Conservation (phyloP, 805 yeast genomes). For the Yarrowia sp. region DNA sequence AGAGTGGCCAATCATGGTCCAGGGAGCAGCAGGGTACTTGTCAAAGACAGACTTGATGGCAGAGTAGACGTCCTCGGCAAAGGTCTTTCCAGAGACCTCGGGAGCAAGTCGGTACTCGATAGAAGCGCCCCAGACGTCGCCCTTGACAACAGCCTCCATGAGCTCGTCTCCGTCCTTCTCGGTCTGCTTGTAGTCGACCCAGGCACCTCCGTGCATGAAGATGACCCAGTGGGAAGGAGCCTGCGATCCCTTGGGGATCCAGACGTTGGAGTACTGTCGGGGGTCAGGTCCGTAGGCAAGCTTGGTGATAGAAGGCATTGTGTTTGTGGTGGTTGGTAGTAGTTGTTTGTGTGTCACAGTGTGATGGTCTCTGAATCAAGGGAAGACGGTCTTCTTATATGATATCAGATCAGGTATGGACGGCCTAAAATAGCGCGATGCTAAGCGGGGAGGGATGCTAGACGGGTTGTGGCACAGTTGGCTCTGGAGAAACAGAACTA, state of each 20-base stretch:
- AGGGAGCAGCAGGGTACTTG: slow-evolving; percentile 45
- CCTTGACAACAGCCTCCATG: slow-evolving; percentile 45
- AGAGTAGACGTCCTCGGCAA: slow-evolving; percentile 60
- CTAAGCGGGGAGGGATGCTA: slow-evolving; percentile 8
- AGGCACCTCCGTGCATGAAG: slow-evolving; percentile 87
- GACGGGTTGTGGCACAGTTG: neutral
- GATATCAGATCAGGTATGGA: slow-evolving; percentile 7
- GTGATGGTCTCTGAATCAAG: neutral
- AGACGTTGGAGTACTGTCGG: slow-evolving; percentile 11
- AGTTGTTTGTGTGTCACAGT: neutral
- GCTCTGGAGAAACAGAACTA: neutral
- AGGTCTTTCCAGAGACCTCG: slow-evolving; percentile 64
- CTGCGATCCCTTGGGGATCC: slow-evolving; percentile 24
- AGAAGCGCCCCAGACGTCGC: slow-evolving; percentile 49
- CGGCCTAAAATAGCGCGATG: slow-evolving; percentile 18
- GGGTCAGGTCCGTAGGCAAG: slow-evolving; percentile 27
- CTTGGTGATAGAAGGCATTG: slow-evolving; percentile 22
- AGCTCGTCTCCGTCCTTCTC: slow-evolving; percentile 59
- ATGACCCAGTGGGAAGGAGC: slow-evolving; percentile 50
- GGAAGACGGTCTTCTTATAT: neutral
- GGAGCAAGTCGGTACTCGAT: slow-evolving; percentile 75
- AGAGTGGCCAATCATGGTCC: slow-evolving; percentile 71
- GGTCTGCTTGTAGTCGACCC: slow-evolving; percentile 76
- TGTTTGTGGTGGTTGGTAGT: neutral
- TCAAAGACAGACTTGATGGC: slow-evolving; percentile 52